Evolutionary conservation across 108 stramenopile genomes (phyloP).

Genomic region (Cyclostephanos tholiformis): DNA sequence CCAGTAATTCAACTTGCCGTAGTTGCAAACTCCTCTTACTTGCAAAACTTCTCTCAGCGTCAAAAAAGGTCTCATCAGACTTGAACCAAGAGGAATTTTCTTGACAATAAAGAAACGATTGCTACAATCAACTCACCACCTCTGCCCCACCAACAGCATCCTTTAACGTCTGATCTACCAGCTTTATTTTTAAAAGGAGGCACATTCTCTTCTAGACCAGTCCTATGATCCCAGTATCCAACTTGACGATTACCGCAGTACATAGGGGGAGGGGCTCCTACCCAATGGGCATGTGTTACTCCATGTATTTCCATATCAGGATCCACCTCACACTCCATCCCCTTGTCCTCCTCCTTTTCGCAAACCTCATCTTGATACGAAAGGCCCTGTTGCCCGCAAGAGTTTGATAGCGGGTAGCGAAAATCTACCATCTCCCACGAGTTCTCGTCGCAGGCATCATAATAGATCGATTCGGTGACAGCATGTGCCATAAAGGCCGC

Average conservation of each 20-base stretch:
- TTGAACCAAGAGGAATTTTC: neutral
- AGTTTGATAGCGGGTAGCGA: slow-evolving; percentile 48
- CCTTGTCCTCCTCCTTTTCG: slow-evolving; percentile 30
- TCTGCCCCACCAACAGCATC: slow-evolving; percentile 41
- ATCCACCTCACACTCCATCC: slow-evolving; percentile 50
- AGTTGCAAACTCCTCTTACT: slow-evolving; percentile 40
- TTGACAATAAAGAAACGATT: neutral
- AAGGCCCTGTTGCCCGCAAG: slow-evolving; percentile 47
- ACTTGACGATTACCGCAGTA: slow-evolving; percentile 42
- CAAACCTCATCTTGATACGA: slow-evolving; percentile 46
- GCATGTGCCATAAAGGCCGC: too few relatives aligned
- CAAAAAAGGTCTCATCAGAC: neutral
- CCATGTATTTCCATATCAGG: slow-evolving; percentile 49
- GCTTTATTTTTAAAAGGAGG: slow-evolving; percentile 38
- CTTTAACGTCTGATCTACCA: slow-evolving; percentile 39
- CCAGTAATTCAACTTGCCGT: slow-evolving; percentile 44
- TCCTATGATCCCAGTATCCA: slow-evolving; percentile 55
- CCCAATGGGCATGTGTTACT: slow-evolving; percentile 50
- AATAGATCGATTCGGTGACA: too few relatives aligned
- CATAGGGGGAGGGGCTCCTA: slow-evolving; percentile 49
- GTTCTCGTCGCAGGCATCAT: too few relatives aligned
- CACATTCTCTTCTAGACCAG: slow-evolving; percentile 37
- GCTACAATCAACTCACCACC: slow-evolving; percentile 9
- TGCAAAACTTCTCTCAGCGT: slow-evolving; percentile 31
- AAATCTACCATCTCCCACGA: too few relatives aligned